These are phyloP conservation scores for Pythium oligandrum DNA, from an alignment of 352 stramenopile genomes.

Conservation along the genomic window DNA sequence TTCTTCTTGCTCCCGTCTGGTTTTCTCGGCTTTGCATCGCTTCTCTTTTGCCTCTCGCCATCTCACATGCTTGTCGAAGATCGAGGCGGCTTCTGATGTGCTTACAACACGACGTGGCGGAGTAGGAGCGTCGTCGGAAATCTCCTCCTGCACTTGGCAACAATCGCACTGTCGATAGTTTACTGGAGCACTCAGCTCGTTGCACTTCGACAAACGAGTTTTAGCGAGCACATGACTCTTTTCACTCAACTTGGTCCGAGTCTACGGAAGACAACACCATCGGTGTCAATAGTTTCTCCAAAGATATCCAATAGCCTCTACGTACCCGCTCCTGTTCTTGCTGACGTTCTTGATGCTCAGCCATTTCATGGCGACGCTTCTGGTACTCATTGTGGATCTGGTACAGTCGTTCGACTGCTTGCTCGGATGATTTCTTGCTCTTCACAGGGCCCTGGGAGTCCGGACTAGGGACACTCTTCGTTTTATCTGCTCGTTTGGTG, in stretches of 20 bases:
- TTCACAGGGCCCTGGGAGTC: not conserved
- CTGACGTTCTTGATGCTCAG: slow-evolving; percentile 24
- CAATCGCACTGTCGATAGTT: slow-evolving; percentile 7
- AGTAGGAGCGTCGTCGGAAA: not conserved
- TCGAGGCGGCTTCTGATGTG: slow-evolving; percentile 24
- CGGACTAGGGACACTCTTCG: not conserved
- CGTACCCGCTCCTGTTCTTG: slow-evolving; percentile 34
- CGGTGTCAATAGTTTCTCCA: not conserved
- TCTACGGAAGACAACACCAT: too few relatives aligned
- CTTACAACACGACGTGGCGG: not conserved
- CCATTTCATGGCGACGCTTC: slow-evolving; percentile 30
- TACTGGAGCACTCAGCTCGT: not conserved
- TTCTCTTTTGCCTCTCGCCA: slow-evolving; percentile 54
- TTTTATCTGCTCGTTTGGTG: not conserved
- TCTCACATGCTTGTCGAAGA: slow-evolving; percentile 54
- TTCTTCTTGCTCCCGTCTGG: slow-evolving; percentile 29
- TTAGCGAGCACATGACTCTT: not conserved
- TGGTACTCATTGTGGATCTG: slow-evolving; percentile 35
- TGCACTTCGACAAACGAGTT: not conserved
- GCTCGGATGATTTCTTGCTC: slow-evolving; percentile 4
- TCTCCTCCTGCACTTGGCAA: slow-evolving; percentile 7
- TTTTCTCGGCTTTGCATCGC: slow-evolving; percentile 22
- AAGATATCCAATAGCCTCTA: not conserved
- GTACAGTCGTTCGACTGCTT: slow-evolving; percentile 28
- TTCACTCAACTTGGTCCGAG: not conserved